Base-by-base conservation (phyloP, 164 flowering plant genomes). In the Aristolochia californica region DNA sequence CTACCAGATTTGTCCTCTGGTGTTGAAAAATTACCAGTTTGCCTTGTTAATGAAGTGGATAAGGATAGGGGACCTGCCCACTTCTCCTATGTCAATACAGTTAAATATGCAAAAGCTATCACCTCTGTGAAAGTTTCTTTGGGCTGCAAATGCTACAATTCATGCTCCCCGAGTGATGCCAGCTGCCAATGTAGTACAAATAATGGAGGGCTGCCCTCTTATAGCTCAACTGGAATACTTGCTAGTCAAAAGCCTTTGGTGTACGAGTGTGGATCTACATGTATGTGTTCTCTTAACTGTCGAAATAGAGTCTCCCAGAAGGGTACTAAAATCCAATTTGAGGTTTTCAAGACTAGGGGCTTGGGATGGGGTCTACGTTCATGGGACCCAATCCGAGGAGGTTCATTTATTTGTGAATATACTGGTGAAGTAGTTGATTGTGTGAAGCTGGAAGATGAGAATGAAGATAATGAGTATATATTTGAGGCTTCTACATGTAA, bases 301-400 rank as follows among this genome's bases (percentile, higher is more conserved):
- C 57, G 69, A 25, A 84, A 74, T 43, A 78, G 88, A 43, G 78
- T 77, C 5, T 66, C 87, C 8, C 95, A 84, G 57, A 63, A 61
- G 40, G 88, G 91, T 40, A 40, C 81, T 22, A 83, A 63, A 63
- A 55, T 73, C 22, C 79, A 67, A 14, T 61, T 87, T 58, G 95
- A 87, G 69, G 87, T 87, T 47, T 87, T 84, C 43, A 84, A 75
- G 67, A 84, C 95, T 1, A 77, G 58, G 62, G 76, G 76, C 56
- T 75, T 44, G 65, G 95, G 91, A 11, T 84, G 95, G 91, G 95
- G 88, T 27, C 64, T 87, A n/a, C 73, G 91, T 47, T 79, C 91
- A 13, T 80, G 83, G 88, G 88, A 84, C 70, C 81, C 83, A 17
- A 87, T 87, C 18, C 83, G 84, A 18, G 75, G 76, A 0, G 95